Base-by-base conservation (phyloP, 2,329 filamentous ascomycete genomes). In the Pleurostoma richardsiae region DNA sequence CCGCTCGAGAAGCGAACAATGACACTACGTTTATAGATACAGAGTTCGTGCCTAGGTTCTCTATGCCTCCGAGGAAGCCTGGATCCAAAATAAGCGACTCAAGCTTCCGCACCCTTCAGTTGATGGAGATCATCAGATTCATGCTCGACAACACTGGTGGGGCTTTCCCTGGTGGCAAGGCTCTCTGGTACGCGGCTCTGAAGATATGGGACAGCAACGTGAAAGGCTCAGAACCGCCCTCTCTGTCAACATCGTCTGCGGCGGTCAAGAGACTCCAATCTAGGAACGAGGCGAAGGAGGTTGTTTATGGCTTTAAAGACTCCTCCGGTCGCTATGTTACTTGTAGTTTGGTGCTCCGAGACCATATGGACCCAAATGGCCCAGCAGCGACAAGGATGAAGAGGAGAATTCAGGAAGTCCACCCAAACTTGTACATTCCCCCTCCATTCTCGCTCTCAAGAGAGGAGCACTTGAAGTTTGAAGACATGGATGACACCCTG, bases 161-260 rank as follows among this genome's bases (percentile, higher is more conserved):
- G 0, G 72, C 74, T 1, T 74, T 81, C 40, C 74, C 79, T 2
- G 73, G 74, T 11, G 74, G 74, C 28, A 66, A 70, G 39, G 64
- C 73, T 4, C 59, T 81, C 4, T 78, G 74, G 63, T 69, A 72
- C 47, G 71, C 72, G 2, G 56, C 78, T 4, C 63, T 68, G 10
- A 64, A 64, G 7, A 59, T 72, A 6, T 82, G 76, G 33, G n/a
- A 36, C 59, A 8, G 61, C 63, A 45, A 47, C 53, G 48, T 59
- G 57, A 41, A 48, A 52, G 3, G 58, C 52, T 28, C 54, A 59
- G 40, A 54, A 45, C 6, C 33, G 8, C 33, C 33, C n/a, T 8
- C 8, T 36, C n/a, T n/a, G n/a, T 36, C 8, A 8, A 8, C 33
- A 36, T 36, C 8, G 8, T 8, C 8, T n/a, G 33, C n/a, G n/a